Base-by-base conservation (phyloP, 306 rosid species). In the Rubus parviflorus region DNA sequence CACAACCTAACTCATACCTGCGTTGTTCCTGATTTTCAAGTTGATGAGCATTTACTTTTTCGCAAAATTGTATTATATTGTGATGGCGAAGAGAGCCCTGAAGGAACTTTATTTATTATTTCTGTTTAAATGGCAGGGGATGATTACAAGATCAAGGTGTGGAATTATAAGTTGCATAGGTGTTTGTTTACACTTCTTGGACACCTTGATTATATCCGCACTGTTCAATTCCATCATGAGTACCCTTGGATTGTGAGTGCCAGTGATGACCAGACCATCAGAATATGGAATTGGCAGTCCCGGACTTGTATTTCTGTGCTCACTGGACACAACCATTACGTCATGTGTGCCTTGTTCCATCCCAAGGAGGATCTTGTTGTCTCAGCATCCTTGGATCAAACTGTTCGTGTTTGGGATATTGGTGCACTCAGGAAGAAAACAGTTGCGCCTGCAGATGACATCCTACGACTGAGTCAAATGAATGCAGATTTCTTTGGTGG, bases 101-200 rank as follows among this genome's bases (percentile, higher is more conserved):
- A n/a, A 57, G 62, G 49, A 63, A 37, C 11, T 70, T 70, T 4
- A 65, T 47, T 63, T n/a, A 56, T 70, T 9, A 73, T 49, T 75
- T 37, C 23, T 69, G 37, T 15, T 77, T 17, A 22, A 12, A 75
- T 79, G 77, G 47, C 91, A 93, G 97, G 97, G 88, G 97, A 93
- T 87, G 97, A 93, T 82, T 93, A 93, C 90, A 93, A 93, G 91
- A 93, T 93, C 78, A 93, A 93, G 76, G 97, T 93, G 61, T 93
- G 97, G 97, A 93, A 93, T 86, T 93, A 93, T 88, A 93, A 93
- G 92, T 61, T 93, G 92, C 97, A 93, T 76, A 83, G 97, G 84
- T 93, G 97, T 84, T 81, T 93, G 79, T 93, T 93, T 84, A 90
- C 97, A 49, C 94, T 93, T 77, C 87, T 93, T 60, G 97, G 97